Base-by-base conservation (phyloP, 164 flowering plant genomes). In the Akebia trifoliata region DNA sequence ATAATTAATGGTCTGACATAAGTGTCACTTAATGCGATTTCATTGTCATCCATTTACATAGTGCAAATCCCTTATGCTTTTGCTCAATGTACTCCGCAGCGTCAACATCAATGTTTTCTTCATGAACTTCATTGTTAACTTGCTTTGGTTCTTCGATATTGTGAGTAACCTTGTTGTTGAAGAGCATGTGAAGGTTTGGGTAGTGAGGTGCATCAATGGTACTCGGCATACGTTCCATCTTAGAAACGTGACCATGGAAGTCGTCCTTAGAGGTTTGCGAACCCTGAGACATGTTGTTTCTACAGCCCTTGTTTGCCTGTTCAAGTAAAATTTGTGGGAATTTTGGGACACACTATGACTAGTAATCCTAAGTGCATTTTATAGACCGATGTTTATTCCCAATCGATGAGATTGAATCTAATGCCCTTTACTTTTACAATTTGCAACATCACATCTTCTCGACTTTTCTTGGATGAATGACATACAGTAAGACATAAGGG, bases 31-130 rank as follows among this genome's bases (percentile, higher is more conserved):
- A 25, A 56, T 51, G 12, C 18, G 1, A n/a, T 31, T 65, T 75
- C 65, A 64, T 66, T 50, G 82, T 67, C 49, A 57, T 68, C 81
- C 81, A 77, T 45, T 69, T 74, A 76, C 50, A 56, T 1, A 76
- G 63, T 28, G 56, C 70, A 50, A 81, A 78, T 4, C 59, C 66
- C 80, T 59, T 69, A 56, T 32, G 77, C 72, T 67, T 84, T 29
- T 54, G 56, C 50, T 54, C 50, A 52, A 70, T 78, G 65, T 42
- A 74, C 5, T 57, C 61, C 14, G 57, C 72, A 20, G 83, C 70
- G 47, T 54, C 70, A 3, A 22, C 45, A 37, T 80, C 70, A 4
- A 73, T 28, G 14, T 26, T 40, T 20, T 56, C 68, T 3, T 32
- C 28, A 29, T 6, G 29, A 32, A 24, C 50, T 9, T 52, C 30